These are phyloP conservation scores for Neurospora africana DNA, from an alignment of 495 filamentous ascomycete species.

Conservation along the genomic window DNA sequence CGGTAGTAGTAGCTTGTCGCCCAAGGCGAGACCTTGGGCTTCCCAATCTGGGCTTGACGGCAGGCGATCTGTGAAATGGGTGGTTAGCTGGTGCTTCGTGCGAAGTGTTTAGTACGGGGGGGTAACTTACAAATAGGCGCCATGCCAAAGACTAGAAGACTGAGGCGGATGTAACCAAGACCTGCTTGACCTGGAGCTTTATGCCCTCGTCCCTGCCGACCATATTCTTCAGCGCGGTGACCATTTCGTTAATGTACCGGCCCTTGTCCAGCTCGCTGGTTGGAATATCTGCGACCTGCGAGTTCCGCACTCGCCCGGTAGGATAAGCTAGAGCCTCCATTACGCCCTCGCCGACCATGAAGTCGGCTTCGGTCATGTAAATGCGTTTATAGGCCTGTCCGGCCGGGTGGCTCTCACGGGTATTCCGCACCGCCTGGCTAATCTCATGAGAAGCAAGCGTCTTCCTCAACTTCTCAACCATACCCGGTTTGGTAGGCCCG, in stretches of 20 bases:
- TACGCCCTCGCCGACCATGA: background rate
- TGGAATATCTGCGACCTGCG: background rate
- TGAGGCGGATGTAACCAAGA: fast-evolving
- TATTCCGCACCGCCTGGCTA: background rate
- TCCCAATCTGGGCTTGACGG: background rate
- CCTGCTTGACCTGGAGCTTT: background rate
- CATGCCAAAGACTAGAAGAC: background rate
- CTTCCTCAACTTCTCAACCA: background rate
- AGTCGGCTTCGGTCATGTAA: background rate
- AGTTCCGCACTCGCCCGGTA: fast-evolving
- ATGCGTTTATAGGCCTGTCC: background rate
- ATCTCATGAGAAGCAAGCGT: background rate
- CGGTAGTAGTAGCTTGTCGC: background rate
- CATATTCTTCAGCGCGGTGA: background rate
- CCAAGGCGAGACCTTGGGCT: background rate
- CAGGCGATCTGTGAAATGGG: background rate
- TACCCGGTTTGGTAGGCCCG: background rate
- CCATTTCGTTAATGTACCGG: background rate
- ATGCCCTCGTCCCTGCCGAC: background rate
- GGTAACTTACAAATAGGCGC: background rate
- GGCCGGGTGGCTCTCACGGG: background rate
- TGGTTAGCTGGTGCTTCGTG: background rate
- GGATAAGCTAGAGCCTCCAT: background rate
- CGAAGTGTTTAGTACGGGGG: fast-evolving
- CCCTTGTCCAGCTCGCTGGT: fast-evolving